A percentile compares a stretch with the other conserved stretches of the same genome.
phyloP scores from a whole-genome alignment of 805 yeast genomes.

The Kodamaea kaohsiungensis region DNA sequence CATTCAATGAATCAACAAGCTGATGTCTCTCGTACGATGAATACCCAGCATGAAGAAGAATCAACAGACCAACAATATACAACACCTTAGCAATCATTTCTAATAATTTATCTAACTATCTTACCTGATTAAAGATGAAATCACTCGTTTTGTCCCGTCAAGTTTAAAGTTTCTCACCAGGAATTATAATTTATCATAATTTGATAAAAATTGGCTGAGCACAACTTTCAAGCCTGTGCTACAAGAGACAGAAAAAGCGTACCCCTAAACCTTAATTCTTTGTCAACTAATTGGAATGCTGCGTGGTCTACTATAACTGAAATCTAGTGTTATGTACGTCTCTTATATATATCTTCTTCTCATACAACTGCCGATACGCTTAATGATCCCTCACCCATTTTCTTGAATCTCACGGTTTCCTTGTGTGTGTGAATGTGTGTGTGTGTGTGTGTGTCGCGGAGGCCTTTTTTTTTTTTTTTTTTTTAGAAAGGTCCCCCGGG shows the following conservation, averaged over 20 bases:
- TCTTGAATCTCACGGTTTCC: not conserved
- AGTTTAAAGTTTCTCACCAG: not conserved
- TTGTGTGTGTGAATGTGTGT: too few relatives aligned
- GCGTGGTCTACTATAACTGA: not conserved
- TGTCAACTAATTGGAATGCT: not conserved
- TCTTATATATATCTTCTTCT: not conserved
- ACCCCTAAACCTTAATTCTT: not conserved
- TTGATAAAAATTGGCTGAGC: not conserved
- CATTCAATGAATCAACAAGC: conserved; percentile 34
- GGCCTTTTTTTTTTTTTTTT: not conserved
- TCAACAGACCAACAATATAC: conserved; percentile 14
- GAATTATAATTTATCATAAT: too few relatives aligned
- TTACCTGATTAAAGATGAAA: not conserved
- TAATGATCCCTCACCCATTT: not conserved
- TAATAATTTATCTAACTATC: too few relatives aligned
- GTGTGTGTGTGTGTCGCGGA: not conserved
- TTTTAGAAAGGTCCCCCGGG: not conserved
- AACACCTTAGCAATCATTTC: conserved; percentile 9
- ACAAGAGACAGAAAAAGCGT: not conserved
- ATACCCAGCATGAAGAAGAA: conserved; percentile 51
- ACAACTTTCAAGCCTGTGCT: not conserved
- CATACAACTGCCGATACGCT: not conserved
- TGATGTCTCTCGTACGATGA: conserved; percentile 55
- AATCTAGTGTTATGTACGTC: not conserved
- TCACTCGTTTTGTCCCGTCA: not conserved